Evolutionary conservation across 2,329 filamentous ascomycete species (phyloP).

Genomic region (Coniochaeta sp.): DNA sequence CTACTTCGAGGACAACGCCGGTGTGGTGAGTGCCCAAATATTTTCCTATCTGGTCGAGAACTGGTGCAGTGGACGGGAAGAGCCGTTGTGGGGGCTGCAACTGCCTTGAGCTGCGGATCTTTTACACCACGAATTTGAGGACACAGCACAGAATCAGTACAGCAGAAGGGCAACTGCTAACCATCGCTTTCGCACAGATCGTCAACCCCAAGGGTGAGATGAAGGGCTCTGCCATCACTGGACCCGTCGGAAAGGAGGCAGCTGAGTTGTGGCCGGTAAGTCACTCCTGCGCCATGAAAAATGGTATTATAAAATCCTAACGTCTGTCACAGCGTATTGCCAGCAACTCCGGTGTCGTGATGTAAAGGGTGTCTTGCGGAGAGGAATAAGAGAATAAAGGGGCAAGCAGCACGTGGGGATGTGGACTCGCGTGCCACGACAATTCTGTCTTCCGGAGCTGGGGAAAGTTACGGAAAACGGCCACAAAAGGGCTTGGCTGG

Average conservation of each 20-base stretch:
- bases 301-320: slow-evolving; percentile 1
- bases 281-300: too few relatives aligned
- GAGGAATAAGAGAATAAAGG: slow-evolving; percentile 15
- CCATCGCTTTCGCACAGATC: slow-evolving; percentile 53
- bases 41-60: slow-evolving; percentile 48
- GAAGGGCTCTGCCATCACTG: slow-evolving; percentile 99
- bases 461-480: slow-evolving; percentile 9
- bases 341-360: slow-evolving; percentile 99
- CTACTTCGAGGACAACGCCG: slow-evolving; percentile 99
- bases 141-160: neutral
- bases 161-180: neutral
- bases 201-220: slow-evolving; percentile 99
- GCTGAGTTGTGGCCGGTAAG: slow-evolving; percentile 98
- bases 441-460: slow-evolving; percentile 11
- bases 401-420: slow-evolving; percentile 7
- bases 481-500: slow-evolving; percentile 18
- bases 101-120: neutral
- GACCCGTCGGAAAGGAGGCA: slow-evolving; percentile 98
- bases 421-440: slow-evolving; percentile 13
- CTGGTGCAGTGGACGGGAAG: neutral
- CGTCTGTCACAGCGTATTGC: slow-evolving; percentile 72
- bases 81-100: neutral
- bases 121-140: neutral
- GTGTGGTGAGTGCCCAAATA: slow-evolving; percentile 47
- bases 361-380: slow-evolving; percentile 59